Conservation (phyloP, 2,329 filamentous ascomycete species). For the Sclerotinia spermophila region DNA sequence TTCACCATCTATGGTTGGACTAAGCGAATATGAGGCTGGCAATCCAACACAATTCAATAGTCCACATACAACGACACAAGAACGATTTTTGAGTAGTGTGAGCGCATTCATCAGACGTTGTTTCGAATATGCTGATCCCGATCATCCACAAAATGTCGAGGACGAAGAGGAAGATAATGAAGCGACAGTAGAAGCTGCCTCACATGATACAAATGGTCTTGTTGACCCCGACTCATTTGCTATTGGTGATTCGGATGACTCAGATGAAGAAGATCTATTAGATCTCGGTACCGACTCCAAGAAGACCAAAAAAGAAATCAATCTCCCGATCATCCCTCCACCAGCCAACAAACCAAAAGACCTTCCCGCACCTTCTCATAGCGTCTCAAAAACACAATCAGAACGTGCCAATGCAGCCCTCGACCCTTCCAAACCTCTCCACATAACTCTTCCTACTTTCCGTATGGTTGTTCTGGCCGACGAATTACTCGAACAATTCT, state of each 20-base stretch:
- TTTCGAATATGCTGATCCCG: slow-evolving; percentile 97
- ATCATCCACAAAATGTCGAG: slow-evolving; percentile 59
- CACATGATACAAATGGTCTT: slow-evolving; percentile 36
- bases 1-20: slow-evolving; percentile 54
- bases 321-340: slow-evolving; percentile 28
- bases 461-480: slow-evolving; percentile 97
- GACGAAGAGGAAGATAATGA: slow-evolving; percentile 5
- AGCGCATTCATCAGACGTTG: slow-evolving; percentile 94
- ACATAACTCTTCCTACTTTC: slow-evolving; percentile 96
- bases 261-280: slow-evolving; percentile 58
- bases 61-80: slow-evolving; percentile 64
- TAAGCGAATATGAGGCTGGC: slow-evolving; percentile 44
- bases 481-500: slow-evolving; percentile 93
- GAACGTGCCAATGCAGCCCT: slow-evolving; percentile 84
- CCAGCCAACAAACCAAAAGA: slow-evolving; percentile 18
- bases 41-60: slow-evolving; percentile 36
- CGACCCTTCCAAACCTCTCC: slow-evolving; percentile 86
- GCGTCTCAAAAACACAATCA: slow-evolving; percentile 61
- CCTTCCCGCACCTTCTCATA: slow-evolving; percentile 27
- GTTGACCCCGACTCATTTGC: slow-evolving; percentile 57
- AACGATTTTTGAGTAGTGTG: slow-evolving; percentile 86
- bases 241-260: slow-evolving; percentile 70
- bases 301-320: slow-evolving; percentile 35
- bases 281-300: slow-evolving; percentile 49
- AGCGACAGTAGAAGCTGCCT: slow-evolving; percentile 38